These are phyloP conservation scores for Rhynchosporium secalis DNA, from an alignment of 2,329 filamentous ascomycete species.

Conservation along the genomic window DNA sequence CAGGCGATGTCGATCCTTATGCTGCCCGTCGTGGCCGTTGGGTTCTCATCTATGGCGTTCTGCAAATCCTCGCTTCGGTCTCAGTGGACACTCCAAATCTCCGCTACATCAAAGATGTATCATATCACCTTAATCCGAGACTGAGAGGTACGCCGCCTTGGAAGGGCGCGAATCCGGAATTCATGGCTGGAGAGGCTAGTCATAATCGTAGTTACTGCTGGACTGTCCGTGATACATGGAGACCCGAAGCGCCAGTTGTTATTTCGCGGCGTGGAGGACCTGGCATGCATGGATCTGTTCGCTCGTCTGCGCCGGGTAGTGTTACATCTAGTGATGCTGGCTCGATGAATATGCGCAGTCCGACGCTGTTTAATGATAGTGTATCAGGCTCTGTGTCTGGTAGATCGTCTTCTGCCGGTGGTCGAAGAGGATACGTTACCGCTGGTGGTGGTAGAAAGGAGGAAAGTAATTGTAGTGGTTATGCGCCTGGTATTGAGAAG, in stretches of 20 bases:
- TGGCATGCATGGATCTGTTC: constrained; percentile 3
- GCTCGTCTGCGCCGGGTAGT: constrained; percentile 12
- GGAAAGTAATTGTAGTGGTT: constrained; percentile 22
- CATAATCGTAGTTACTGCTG: constrained; percentile 40
- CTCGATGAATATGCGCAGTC: constrained; percentile 17
- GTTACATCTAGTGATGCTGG: constrained; percentile 20
- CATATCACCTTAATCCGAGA: constrained; percentile 58
- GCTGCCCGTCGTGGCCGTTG: constrained; percentile 59
- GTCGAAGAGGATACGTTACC: too few species aligned
- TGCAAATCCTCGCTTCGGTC: constrained; percentile 60
- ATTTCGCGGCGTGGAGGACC: constrained; percentile 4
- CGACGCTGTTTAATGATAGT: constrained; percentile 12
- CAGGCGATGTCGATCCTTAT: constrained; percentile 53
- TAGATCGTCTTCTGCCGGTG: too few species aligned
- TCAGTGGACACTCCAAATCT: constrained; percentile 57
- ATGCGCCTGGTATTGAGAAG: constrained; percentile 30
- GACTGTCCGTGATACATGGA: constrained; percentile 33
- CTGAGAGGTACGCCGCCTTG: constrained; percentile 56
- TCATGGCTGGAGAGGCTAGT: constrained; percentile 32
- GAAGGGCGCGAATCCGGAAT: constrained; percentile 42
- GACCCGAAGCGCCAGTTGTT: constrained; percentile 9
- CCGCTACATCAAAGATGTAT: constrained; percentile 52
- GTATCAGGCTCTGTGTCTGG: constrained; percentile 4
- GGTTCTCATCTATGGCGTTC: constrained; percentile 59
- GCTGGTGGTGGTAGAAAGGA: neutral